phyloP scores from a whole-genome alignment of 2,329 filamentous ascomycete species.

The Penicillium sp. region DNA sequence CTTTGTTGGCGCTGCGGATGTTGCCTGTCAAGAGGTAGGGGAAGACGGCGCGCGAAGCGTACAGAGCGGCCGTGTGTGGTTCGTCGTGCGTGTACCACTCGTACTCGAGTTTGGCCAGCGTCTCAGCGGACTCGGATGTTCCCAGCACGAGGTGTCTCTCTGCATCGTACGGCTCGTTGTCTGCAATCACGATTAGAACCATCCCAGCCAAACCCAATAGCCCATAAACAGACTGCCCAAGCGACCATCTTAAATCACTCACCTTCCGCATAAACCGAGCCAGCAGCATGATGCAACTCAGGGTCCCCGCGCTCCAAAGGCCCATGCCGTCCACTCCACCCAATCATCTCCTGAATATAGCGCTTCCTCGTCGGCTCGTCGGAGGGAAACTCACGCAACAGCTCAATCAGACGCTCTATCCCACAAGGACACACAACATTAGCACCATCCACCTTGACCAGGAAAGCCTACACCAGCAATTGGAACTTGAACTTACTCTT shows the following conservation, averaged over 20 bases:
- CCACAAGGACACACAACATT: not conserved
- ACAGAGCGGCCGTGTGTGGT: slow-evolving; percentile 81
- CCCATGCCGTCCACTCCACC: slow-evolving; percentile 83
- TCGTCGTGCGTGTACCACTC: slow-evolving; percentile 91
- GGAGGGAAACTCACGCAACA: slow-evolving; percentile 76
- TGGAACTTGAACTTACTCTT: slow-evolving; percentile 37
- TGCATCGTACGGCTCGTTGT: slow-evolving; percentile 89
- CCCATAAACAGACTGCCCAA: not conserved
- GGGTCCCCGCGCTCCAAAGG: slow-evolving; percentile 90
- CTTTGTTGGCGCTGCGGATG: slow-evolving; percentile 81
- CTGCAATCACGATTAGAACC: slow-evolving; percentile 44
- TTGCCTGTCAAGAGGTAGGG: slow-evolving; percentile 92
- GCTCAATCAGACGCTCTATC: slow-evolving; percentile 66
- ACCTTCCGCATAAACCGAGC: slow-evolving; percentile 82
- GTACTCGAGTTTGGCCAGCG: slow-evolving; percentile 82
- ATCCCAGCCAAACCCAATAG: not conserved
- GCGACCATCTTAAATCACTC: slow-evolving; percentile 14
- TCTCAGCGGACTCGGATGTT: slow-evolving; percentile 81
- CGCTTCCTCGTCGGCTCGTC: slow-evolving; percentile 91
- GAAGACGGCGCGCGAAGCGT: slow-evolving; percentile 81
- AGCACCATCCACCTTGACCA: slow-evolving; percentile 5
- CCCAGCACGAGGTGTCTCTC: slow-evolving; percentile 87
- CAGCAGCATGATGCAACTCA: slow-evolving; percentile 90
- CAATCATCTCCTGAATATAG: slow-evolving; percentile 82
- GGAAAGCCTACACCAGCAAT: not conserved